phyloP scores from a whole-genome alignment of 164 flowering plant genomes.

The Umbellularia californica region DNA sequence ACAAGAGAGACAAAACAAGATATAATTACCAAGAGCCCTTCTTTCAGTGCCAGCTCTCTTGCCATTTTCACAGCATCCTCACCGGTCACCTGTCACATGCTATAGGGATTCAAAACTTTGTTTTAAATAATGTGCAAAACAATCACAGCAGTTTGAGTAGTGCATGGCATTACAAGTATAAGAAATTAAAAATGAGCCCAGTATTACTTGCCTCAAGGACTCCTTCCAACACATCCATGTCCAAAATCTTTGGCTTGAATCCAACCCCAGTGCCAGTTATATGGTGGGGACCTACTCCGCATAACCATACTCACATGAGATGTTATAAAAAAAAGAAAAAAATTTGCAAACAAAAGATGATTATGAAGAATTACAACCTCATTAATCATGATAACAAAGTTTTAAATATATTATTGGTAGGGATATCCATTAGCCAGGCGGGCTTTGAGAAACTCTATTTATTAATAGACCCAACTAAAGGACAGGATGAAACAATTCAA shows the following conservation, averaged over 20 bases:
- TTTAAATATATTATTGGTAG: not conserved
- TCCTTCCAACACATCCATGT: constrained; percentile 95
- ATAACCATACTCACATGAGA: not conserved
- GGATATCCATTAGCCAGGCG: not conserved
- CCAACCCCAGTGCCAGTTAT: constrained; percentile 97
- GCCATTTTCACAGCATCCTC: constrained; percentile 97
- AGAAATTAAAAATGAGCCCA: too few species aligned
- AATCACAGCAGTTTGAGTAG: too few species aligned
- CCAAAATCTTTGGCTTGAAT: constrained; percentile 89
- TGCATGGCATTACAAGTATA: too few species aligned
- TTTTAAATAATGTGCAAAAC: not conserved
- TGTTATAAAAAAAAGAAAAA: too few species aligned
- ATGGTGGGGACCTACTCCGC: constrained; percentile 70
- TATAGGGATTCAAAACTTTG: not conserved
- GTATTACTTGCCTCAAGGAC: constrained; percentile 62
- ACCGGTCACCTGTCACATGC: constrained; percentile 57
- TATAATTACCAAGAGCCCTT: constrained; percentile 80
- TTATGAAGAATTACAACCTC: not conserved
- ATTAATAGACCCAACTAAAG: too few species aligned
- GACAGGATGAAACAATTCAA: too few species aligned
- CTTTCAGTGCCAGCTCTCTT: constrained; percentile 79
- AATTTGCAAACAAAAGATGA: too few species aligned
- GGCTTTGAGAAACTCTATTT: too few species aligned
- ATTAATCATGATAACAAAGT: not conserved
- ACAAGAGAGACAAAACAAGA: not conserved